These are phyloP conservation scores for Bocquillonia castaneifolia DNA, from an alignment of 441 rosid genomes.

Conservation along the genomic window DNA sequence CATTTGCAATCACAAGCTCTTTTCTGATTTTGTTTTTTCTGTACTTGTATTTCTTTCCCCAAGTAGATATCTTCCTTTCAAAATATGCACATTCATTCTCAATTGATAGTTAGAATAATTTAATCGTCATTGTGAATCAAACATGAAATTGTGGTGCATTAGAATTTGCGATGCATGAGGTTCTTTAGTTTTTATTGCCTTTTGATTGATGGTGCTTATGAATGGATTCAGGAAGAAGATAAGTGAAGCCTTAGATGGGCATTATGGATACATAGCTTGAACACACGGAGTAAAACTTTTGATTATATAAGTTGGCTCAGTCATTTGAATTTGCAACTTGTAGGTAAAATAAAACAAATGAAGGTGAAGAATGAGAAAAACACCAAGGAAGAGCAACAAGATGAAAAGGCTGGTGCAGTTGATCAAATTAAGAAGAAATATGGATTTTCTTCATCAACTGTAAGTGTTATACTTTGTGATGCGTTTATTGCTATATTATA, in stretches of 20 bases:
- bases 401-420: constrained; percentile 45
- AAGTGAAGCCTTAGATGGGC: not conserved
- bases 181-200: not conserved
- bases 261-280: not conserved
- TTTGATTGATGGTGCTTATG: not conserved
- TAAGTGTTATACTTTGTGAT: constrained; percentile 27
- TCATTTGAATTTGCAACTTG: constrained; percentile 6
- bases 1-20: not conserved
- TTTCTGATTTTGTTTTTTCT: too few relatives aligned
- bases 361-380: constrained; percentile 61
- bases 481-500: not conserved
- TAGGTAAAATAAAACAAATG: constrained; percentile 66
- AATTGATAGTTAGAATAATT: too few relatives aligned
- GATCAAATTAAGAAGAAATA: constrained; percentile 90
- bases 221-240: not conserved
- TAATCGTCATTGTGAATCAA: not conserved
- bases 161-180: not conserved
- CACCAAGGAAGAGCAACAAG: constrained; percentile 48
- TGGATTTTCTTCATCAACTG: constrained; percentile 60
- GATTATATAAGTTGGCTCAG: not conserved
- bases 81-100: too few relatives aligned
- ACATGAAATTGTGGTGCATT: not conserved
- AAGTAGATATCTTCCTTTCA: not conserved
- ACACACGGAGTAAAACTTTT: not conserved
- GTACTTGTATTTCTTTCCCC: not conserved